A percentile compares a stretch with the other conserved stretches of the same genome.
phyloP scores from a whole-genome alignment of 352 stramenopile genomes.

The Ophiocytium majus region DNA sequence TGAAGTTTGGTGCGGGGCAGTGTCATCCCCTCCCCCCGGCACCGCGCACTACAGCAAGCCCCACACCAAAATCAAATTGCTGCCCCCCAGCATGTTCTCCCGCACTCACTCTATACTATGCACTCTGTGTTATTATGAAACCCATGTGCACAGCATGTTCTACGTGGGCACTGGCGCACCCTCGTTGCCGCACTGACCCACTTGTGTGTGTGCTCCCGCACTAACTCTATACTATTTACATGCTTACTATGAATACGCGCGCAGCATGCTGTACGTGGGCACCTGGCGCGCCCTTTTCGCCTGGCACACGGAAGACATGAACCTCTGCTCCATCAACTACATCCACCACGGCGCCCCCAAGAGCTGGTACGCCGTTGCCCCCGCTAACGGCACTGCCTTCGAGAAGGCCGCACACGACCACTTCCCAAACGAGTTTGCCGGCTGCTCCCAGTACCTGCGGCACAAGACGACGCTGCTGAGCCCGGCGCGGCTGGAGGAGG shows the following conservation, averaged over 20 bases:
- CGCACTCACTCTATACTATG: too few species aligned
- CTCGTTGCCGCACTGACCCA: too few species aligned
- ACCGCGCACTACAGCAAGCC: too few species aligned
- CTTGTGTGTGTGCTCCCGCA: too few species aligned
- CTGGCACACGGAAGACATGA: slow-evolving; percentile 88
- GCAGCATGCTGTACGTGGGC: slow-evolving; percentile 86
- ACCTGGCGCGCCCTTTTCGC: slow-evolving; percentile 89
- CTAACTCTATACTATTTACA: slow-evolving; percentile 32
- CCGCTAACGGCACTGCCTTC: slow-evolving; percentile 62
- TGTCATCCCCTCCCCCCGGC: too few species aligned
- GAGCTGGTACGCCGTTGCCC: slow-evolving; percentile 84
- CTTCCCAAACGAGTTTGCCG: slow-evolving; percentile 77
- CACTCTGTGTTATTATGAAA: too few species aligned
- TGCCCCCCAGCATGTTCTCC: too few species aligned
- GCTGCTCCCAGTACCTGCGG: slow-evolving; percentile 79
- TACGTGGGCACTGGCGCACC: too few species aligned
- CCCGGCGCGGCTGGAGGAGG: slow-evolving; percentile 70
- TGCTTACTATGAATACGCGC: slow-evolving; percentile 89
- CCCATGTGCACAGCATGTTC: too few species aligned
- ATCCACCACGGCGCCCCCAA: slow-evolving; percentile 83
- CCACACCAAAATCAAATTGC: too few species aligned
- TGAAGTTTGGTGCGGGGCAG: too few species aligned
- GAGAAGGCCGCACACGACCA: slow-evolving; percentile 75
- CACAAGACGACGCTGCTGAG: slow-evolving; percentile 88
- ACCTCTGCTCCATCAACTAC: slow-evolving; percentile 89